These are phyloP conservation scores for Calonectria honghensis DNA, from an alignment of 2,329 filamentous ascomycete genomes.

Conservation along the genomic window DNA sequence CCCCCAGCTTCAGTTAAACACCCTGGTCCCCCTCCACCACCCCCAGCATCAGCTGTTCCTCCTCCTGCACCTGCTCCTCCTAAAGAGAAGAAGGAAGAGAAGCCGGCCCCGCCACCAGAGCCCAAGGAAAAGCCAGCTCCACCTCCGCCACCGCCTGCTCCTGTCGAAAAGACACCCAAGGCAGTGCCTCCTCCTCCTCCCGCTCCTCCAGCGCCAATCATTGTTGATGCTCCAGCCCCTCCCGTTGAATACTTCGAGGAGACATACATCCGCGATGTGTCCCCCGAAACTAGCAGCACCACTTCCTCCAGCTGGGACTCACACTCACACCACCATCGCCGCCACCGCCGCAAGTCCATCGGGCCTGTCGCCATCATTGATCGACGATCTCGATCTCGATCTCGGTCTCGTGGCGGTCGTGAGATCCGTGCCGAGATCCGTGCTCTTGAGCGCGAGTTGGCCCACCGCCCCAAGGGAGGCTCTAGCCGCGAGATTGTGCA, in stretches of 20 bases:
- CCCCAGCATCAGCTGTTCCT: conserved; percentile 43
- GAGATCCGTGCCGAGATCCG: conserved; percentile 84
- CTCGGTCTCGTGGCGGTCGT: conserved; percentile 70
- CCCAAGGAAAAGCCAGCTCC: not conserved
- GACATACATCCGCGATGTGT: conserved; percentile 69
- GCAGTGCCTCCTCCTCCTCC: conserved; percentile 42
- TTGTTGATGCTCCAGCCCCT: conserved; percentile 59
- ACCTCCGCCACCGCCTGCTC: conserved; percentile 46
- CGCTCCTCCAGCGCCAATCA: conserved; percentile 54
- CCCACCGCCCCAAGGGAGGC: conserved; percentile 59
- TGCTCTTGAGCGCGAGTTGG: conserved; percentile 75
- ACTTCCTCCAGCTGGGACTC: conserved; percentile 59
- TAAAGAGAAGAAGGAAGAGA: conserved; percentile 28
- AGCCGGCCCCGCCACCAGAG: conserved; percentile 41
- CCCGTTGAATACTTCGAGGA: conserved; percentile 66
- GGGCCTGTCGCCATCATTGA: conserved; percentile 63
- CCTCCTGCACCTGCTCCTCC: conserved; percentile 25
- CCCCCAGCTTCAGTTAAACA: conserved; percentile 31
- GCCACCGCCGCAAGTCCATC: conserved; percentile 54
- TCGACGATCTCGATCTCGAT: conserved; percentile 59
- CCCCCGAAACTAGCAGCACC: conserved; percentile 66
- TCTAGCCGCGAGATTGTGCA: conserved; percentile 72
- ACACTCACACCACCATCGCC: conserved; percentile 55
- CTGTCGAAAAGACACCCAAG: conserved; percentile 35
- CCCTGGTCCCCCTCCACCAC: conserved; percentile 43